These are phyloP conservation scores for Zasmidium angulare DNA, from an alignment of 2,329 filamentous ascomycete genomes.

Conservation along the genomic window DNA sequence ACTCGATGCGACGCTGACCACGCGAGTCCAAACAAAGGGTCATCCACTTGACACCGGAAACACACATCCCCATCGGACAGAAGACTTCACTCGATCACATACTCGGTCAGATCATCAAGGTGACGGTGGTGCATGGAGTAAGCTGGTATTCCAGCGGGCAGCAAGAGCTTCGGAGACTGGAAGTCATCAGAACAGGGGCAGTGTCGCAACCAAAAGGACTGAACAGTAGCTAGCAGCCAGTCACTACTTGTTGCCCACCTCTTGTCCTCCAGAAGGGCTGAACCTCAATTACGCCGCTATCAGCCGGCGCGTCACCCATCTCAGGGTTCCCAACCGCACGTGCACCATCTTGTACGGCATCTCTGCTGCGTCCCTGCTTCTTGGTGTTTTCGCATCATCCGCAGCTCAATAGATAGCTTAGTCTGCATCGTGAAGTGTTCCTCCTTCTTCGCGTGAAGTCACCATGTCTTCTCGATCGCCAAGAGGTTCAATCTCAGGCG, in stretches of 20 bases:
- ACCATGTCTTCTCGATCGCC: constrained; percentile 58
- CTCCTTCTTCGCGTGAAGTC: constrained; percentile 21
- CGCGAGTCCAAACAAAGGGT: background rate
- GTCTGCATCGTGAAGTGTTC: constrained; percentile 24
- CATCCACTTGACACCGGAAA: no score
- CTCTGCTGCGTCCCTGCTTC: constrained; percentile 1
- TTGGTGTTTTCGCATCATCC: constrained; percentile 8
- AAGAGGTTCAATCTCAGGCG: constrained; percentile 40
- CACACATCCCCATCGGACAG: background rate
- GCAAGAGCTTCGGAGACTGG: constrained; percentile 30
- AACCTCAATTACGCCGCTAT: constrained; percentile 6
- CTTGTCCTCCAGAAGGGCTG: constrained; percentile 21
- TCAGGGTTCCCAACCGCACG: constrained; percentile 5
- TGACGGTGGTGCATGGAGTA: background rate
- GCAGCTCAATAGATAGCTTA: constrained; percentile 24
- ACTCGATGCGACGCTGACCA: background rate
- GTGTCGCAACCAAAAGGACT: constrained; percentile 1
- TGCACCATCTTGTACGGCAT: background rate
- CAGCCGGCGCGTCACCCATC: constrained; percentile 5
- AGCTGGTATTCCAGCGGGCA: constrained; percentile 19
- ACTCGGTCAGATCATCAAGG: background rate
- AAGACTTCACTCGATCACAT: background rate
- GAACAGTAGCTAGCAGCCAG: constrained; percentile 51
- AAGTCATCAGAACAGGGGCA: constrained; percentile 7
- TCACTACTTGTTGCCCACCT: constrained; percentile 38